phyloP scores from a whole-genome alignment of 75 land plant species.

The Larix kaempferi region DNA sequence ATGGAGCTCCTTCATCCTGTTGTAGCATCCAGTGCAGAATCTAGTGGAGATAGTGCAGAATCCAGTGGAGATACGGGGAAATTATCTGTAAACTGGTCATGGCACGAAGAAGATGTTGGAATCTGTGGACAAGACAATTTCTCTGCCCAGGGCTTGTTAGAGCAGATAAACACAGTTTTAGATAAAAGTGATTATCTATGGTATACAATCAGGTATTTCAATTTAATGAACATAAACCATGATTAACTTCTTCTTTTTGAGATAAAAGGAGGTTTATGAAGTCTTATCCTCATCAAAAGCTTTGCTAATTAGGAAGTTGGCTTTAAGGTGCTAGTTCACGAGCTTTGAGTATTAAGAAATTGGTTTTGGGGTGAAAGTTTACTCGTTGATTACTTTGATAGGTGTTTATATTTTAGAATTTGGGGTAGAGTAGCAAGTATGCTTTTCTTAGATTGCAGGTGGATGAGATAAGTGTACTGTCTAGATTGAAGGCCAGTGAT shows the following conservation, averaged over 20 bases:
- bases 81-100: conserved; percentile 14
- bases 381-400: too few species aligned
- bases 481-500: too few species aligned
- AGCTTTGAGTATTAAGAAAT: background rate
- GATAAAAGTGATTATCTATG: conserved; percentile 88
- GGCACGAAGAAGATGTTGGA: conserved; percentile 25
- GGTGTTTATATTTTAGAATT: too few species aligned
- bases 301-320: too few species aligned
- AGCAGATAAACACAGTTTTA: conserved; percentile 54
- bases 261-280: too few species aligned
- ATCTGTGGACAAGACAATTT: conserved; percentile 13
- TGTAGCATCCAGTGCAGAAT: background rate
- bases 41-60: too few species aligned
- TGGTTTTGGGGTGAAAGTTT: background rate
- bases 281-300: too few species aligned
- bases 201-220: conserved; percentile 75
- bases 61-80: background rate
- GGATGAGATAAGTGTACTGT: too few species aligned
- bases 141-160: conserved; percentile 36
- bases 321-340: background rate
- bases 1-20: background rate
- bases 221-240: background rate
- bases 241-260: too few species aligned
- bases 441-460: too few species aligned
- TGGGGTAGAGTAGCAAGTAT: too few species aligned